Base-by-base conservation (phyloP, 768 basidiomycete species). In the Podaxis carcinomalis region DNA sequence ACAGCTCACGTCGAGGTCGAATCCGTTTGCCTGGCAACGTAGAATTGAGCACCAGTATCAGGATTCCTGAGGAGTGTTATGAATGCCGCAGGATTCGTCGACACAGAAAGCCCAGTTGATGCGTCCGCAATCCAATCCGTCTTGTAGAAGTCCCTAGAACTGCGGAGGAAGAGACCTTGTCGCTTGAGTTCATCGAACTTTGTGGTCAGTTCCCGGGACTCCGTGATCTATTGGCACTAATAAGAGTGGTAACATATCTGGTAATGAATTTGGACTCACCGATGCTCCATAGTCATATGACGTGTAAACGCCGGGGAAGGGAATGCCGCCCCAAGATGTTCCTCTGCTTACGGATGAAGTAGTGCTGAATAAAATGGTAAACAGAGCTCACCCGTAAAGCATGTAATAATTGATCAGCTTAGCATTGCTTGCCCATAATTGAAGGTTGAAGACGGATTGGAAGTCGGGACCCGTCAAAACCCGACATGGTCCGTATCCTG, bases 331-430 rank as follows among this genome's bases (percentile, higher is more conserved):
- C 90, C 91, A 94, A 11, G 88, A 92, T 0, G 92, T 93, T 23
- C 92, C 92, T 6, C 92, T 92, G 53, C 52, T 47, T 52, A 3
- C 14, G 27, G 19, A 51, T 44, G 13, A 57, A 47, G 1, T 11
- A 2, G 0, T 19, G 11, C 19, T 49, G 19, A 23, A 6, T 4
- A 0, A 14, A 21, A 49, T 6, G 47, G 27, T 49, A 49, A 2
- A 25, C 10, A 1, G 55, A 1, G 44, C 74, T 62, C 69, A 88
- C 88, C 88, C 91, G 66, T 85, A 92, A 57, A 92, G 65, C 93
- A 94, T 93, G 72, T 94, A 94, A 63, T 89, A 90, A 66, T 83
- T 92, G 61, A 93, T 84, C 49, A 94, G 67, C 67, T 93, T 94
- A 1, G 85, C 89, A 71, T 93, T 93, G 52, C 83, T 81, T 9